Conservation (phyloP, 345 rosid genomes). For the Gossypium ekmanianum region DNA sequence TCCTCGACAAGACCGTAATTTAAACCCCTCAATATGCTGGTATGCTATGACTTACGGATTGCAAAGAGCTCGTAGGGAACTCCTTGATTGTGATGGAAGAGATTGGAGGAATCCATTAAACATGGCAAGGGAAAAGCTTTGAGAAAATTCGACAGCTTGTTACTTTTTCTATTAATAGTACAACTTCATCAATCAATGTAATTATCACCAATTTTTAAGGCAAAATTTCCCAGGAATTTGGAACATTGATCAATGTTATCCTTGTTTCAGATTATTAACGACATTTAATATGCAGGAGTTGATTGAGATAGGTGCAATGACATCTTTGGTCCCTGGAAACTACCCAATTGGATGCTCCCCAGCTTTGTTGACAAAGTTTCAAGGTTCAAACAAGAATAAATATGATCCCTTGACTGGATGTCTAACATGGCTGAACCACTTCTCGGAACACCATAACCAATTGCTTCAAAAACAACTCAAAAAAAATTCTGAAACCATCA, state of each 20-base stretch:
- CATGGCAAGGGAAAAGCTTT: slow-evolving; percentile 20
- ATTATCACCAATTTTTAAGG: background rate
- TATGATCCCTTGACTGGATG: no score
- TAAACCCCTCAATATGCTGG: no score
- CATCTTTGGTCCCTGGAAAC: slow-evolving; percentile 38
- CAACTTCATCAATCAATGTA: slow-evolving; percentile 36
- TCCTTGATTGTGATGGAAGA: slow-evolving; percentile 50
- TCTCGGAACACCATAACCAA: slow-evolving; percentile 26
- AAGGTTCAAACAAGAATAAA: background rate
- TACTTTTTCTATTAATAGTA: background rate
- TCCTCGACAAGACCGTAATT: no score
- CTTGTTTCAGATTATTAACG: background rate
- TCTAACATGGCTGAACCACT: no score
- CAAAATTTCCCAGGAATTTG: background rate
- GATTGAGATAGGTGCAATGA: slow-evolving; percentile 23
- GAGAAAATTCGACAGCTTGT: slow-evolving; percentile 27
- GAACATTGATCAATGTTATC: background rate
- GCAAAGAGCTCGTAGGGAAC: slow-evolving; percentile 9
- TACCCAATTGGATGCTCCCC: slow-evolving; percentile 39
- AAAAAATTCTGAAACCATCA: no score
- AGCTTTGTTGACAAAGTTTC: slow-evolving; percentile 27
- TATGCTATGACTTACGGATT: no score
- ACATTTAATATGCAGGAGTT: slow-evolving; percentile 31
- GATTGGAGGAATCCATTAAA: slow-evolving; percentile 45
- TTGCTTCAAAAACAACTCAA: slow-evolving; percentile 28